These are phyloP conservation scores for Backusella morwellensis DNA, from an alignment of 192 early-diverging fungal genomes.

Conservation along the genomic window DNA sequence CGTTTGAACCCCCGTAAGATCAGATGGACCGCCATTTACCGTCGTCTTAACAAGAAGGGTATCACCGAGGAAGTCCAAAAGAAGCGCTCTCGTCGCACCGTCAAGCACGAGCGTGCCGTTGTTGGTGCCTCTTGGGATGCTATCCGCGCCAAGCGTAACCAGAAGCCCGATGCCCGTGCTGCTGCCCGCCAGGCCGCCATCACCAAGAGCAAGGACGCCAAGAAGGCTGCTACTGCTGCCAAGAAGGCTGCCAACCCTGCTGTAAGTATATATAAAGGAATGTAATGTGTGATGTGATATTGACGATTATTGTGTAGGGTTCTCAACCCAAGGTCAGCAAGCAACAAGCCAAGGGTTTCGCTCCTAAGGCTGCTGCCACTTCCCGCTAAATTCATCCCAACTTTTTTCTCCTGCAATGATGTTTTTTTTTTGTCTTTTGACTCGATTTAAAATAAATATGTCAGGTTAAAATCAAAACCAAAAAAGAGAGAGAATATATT, in stretches of 20 bases:
- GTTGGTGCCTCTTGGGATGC: slow-evolving; percentile 94
- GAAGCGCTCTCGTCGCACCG: slow-evolving; percentile 92
- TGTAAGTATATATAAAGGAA: neutral
- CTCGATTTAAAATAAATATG: neutral
- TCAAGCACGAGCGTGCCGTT: slow-evolving; percentile 95
- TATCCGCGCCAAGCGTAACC: slow-evolving; percentile 96
- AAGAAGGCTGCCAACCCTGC: slow-evolving; percentile 68
- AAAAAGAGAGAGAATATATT: neutral
- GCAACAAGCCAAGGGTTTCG: slow-evolving; percentile 80
- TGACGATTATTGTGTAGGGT: neutral
- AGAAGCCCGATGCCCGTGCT: slow-evolving; percentile 94
- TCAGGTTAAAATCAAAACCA: slow-evolving; percentile 1
- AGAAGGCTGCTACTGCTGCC: slow-evolving; percentile 84
- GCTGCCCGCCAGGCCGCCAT: slow-evolving; percentile 86
- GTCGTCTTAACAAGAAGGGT: slow-evolving; percentile 99
- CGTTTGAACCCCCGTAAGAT: slow-evolving; percentile 97
- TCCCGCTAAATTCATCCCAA: slow-evolving; percentile 65
- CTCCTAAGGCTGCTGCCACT: slow-evolving; percentile 74
- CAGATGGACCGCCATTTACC: slow-evolving; percentile 95
- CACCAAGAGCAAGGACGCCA: slow-evolving; percentile 87
- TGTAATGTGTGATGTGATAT: too few relatives aligned
- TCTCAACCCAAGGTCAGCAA: slow-evolving; percentile 70
- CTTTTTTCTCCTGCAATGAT: neutral
- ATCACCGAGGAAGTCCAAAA: slow-evolving; percentile 93
- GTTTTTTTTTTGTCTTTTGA: neutral